These are phyloP conservation scores for Aspergillus indologenus DNA, from an alignment of 495 filamentous ascomycete genomes.

Conservation along the genomic window DNA sequence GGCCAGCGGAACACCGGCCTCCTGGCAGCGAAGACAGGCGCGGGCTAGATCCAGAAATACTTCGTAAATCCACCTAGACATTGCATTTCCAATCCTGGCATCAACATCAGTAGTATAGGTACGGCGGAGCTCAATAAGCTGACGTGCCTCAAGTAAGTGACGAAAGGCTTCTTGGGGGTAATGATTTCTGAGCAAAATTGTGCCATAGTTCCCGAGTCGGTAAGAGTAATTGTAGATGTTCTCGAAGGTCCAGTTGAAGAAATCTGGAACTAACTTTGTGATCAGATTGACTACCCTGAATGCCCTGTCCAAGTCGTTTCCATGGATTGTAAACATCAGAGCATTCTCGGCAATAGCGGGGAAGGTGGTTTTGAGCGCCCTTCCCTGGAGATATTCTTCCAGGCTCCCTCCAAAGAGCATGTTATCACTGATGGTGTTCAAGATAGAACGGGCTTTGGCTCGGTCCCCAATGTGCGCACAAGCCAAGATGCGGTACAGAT, in stretches of 20 bases:
- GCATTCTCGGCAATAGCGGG: background rate
- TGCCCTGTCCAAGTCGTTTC: background rate
- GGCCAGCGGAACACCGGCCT: background rate
- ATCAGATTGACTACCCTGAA: background rate
- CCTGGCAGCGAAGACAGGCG: background rate
- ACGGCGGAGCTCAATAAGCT: background rate
- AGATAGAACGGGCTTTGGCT: background rate
- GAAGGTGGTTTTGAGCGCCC: background rate
- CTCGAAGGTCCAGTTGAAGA: background rate
- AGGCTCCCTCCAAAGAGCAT: background rate
- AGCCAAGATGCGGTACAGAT: background rate
- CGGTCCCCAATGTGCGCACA: background rate
- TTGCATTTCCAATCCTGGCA: background rate
- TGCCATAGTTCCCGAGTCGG: background rate
- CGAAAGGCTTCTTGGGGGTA: background rate
- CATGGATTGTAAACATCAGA: background rate
- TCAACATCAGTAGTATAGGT: background rate
- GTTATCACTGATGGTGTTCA: background rate
- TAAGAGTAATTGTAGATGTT: background rate
- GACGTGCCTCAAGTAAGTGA: background rate
- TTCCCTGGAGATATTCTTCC: background rate
- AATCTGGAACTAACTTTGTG: background rate
- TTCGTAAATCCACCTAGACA: background rate
- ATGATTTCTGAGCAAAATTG: background rate
- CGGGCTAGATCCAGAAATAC: background rate